Base-by-base conservation (phyloP, 2,329 filamentous ascomycete genomes). In the Alternaria infectoria region DNA sequence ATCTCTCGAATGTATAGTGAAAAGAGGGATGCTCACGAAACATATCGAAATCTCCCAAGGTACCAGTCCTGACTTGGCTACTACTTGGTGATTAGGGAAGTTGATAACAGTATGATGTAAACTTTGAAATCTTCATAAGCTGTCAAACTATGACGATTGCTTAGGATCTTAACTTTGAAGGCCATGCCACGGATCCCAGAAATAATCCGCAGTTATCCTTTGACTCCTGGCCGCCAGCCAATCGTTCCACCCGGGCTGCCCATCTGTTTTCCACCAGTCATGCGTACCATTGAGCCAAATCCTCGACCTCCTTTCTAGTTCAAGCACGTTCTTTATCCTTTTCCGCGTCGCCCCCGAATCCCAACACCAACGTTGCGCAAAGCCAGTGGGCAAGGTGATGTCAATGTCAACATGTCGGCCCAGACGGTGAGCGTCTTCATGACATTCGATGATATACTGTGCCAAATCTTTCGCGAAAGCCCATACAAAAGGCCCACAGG, bases 391-490 rank as follows among this genome's bases (percentile, higher is more conserved):
- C 8, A 50, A 25, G 17, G 47, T 50, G n/a, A 30, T 30, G n/a
- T 19, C 47, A 30, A 50, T 19, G 13, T 30, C 47, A 30, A 30
- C 47, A 13, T 50, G 47, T 9, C 47, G 26, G 2, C 21, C 26
- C 12, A 17, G 28, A 30, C 25, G 25, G 5, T 43, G 19, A 21
- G 13, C 36, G n/a, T 58, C 54, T 26, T 58, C 47, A 10, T 19
- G 21, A 43, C 49, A 54, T 15, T 54, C 60, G 17, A 43, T 30
- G 21, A 54, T 57, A 19, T 28, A 59, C 26, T 44, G 60, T 12
- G n/a, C 32, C n/a, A 58, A 11, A 3, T 62, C 55, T 30, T 59
- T 59, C 9, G 55, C 40, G 7, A 62, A 54, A 10, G 7, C 44
- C 40, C 40, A 62, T 12, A 54, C 15, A 28, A 59, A 58, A 15